Base-by-base conservation (phyloP, 805 yeast genomes). In the Sugiyamaella boreocaroliniensis region DNA sequence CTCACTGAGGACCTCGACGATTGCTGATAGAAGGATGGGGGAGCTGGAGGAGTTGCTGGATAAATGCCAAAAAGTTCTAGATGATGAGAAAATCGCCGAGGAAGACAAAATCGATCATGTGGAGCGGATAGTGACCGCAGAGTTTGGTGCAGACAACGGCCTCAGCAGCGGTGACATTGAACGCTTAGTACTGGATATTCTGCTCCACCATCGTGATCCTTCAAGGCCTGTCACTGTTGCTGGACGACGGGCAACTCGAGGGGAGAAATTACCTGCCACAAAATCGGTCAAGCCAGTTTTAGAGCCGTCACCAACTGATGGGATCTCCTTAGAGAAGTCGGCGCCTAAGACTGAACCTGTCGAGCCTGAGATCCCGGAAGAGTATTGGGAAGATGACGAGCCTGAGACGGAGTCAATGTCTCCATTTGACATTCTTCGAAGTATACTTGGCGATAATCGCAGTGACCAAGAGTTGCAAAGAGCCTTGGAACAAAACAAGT, bases 41-140 rank as follows among this genome's bases (percentile, higher is more conserved):
- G 37, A 32, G n/a, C 2, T 32, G n/a, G 37, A 32, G n/a, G 58
- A 50, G 29, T n/a, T 53, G 42, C 53, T 51, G 50, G 51, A 45
- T 34, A 34, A 26, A 16, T 71, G 75, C 55, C 64, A 68, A 48
- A 56, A 42, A 4, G 58, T 71, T 16, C 60, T 73, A 42, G 68
- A 69, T 43, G 66, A 71, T 47, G 55, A 55, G 4, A 29, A 48
- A 5, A 26, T 65, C 2, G 56, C 62, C 14, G 77, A 74, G 53
- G 77, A 74, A 53, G 75, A 72, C 47, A 64, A 67, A 37, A 66
- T 74, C 15, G 76, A 72, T 54, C 50, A 53, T 47, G 61, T 74
- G 11, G 76, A 74, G 48, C 67, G 61, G 10, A 56, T 69, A 1
- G 74, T 72, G 32, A 49, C 52, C 3, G 49, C 52, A 16, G 53